These are phyloP conservation scores for Lathyrus aphaca DNA, from an alignment of 306 rosid genomes.

Conservation along the genomic window DNA sequence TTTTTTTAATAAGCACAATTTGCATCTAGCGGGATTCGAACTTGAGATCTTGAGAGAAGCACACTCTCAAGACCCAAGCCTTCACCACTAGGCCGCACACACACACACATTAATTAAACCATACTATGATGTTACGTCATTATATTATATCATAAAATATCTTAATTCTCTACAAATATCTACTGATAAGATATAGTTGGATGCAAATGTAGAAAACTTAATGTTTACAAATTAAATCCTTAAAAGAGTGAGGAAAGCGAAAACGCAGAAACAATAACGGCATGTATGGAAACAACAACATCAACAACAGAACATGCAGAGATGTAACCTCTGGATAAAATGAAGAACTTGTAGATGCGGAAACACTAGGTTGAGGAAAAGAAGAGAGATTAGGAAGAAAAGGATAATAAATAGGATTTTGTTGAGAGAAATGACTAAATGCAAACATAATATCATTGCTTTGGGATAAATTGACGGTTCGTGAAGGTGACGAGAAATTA, in stretches of 20 bases:
- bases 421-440: not conserved
- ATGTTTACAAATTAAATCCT: not conserved
- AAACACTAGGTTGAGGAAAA: not conserved
- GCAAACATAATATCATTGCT: not conserved
- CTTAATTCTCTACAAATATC: not conserved
- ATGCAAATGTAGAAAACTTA: not conserved
- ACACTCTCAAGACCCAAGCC: too few relatives aligned
- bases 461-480: not conserved
- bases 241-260: not conserved
- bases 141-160: too few relatives aligned
- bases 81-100: too few relatives aligned
- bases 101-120: too few relatives aligned
- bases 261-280: not conserved
- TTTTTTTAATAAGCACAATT: too few relatives aligned
- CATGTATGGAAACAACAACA: not conserved
- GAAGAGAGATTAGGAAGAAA: not conserved
- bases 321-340: not conserved
- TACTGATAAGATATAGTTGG: not conserved
- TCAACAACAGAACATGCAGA: not conserved
- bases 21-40: too few relatives aligned
- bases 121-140: too few relatives aligned
- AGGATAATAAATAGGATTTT: not conserved
- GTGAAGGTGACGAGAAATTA: not conserved
- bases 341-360: not conserved
- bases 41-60: too few relatives aligned